Evolutionary conservation across 192 early-diverging fungal species (phyloP).

Genomic region (Coemansia sp.): DNA sequence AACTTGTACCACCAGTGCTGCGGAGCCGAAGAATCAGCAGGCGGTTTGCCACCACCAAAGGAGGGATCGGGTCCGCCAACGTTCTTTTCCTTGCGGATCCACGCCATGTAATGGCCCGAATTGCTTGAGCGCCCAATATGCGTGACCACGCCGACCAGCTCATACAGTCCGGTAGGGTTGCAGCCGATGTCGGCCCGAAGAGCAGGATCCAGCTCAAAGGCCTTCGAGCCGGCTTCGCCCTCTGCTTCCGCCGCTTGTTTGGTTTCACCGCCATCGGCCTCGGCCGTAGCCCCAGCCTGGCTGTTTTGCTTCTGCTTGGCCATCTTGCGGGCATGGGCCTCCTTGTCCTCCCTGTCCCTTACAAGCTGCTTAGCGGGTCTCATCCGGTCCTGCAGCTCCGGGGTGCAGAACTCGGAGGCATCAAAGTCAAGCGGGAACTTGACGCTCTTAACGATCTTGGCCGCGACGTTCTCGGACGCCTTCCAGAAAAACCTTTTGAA

Average conservation of each 20-base stretch:
- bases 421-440: constrained; percentile 94
- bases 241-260: not conserved
- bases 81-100: constrained; percentile 77
- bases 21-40: constrained; percentile 18
- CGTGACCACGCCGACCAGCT: constrained; percentile 90
- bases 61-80: constrained; percentile 53
- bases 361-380: constrained; percentile 62
- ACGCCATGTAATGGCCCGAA: constrained; percentile 94
- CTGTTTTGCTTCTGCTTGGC: constrained; percentile 23
- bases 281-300: not conserved
- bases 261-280: not conserved
- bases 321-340: constrained; percentile 57
- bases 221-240: not conserved
- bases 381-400: constrained; percentile 78
- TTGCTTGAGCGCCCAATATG: constrained; percentile 93
- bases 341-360: constrained; percentile 72
- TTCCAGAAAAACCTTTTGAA: constrained; percentile 99
- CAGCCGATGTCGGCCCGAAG: constrained; percentile 78
- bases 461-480: constrained; percentile 67
- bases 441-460: constrained; percentile 95
- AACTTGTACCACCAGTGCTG: constrained; percentile 85
- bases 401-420: constrained; percentile 80
- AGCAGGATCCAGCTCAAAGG: constrained; percentile 63
- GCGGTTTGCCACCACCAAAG: not conserved
- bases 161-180: constrained; percentile 89